Percentiles rank a stretch among this genome's conserved stretches.
Conservation (phyloP, 2,329 filamentous ascomycete species). For the Aspergillus candidus region DNA sequence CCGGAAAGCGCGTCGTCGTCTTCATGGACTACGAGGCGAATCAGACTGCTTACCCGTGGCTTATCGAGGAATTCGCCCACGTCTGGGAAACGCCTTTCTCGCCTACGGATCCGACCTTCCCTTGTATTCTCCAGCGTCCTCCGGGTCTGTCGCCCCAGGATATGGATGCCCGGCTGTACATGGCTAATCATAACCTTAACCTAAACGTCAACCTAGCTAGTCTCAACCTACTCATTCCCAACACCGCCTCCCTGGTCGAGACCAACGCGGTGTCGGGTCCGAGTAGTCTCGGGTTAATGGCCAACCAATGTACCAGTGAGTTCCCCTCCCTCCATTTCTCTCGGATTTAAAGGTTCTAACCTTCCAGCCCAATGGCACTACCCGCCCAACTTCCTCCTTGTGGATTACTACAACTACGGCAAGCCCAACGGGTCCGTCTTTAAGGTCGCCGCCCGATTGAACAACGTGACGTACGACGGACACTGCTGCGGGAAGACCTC, state of each 20-base stretch:
- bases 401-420: slow-evolving; percentile 78
- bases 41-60: slow-evolving; percentile 70
- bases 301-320: slow-evolving; percentile 55
- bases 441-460: slow-evolving; percentile 62
- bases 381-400: slow-evolving; percentile 71
- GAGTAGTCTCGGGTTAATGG: slow-evolving; percentile 61
- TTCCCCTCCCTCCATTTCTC: slow-evolving; percentile 1
- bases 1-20: slow-evolving; percentile 64
- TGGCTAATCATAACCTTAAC: slow-evolving; percentile 90
- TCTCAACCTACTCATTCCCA: slow-evolving; percentile 62
- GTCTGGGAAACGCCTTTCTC: slow-evolving; percentile 91
- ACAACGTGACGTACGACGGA: slow-evolving; percentile 63
- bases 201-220: slow-evolving; percentile 64
- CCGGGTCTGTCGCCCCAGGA: slow-evolving; percentile 54
- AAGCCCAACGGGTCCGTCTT: slow-evolving; percentile 68
- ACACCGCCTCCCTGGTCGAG: slow-evolving; percentile 60
- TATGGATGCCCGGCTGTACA: slow-evolving; percentile 61
- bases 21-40: slow-evolving; percentile 84
- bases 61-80: slow-evolving; percentile 80
- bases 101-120: slow-evolving; percentile 61
- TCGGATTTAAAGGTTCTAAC: slow-evolving; percentile 10
- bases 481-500: slow-evolving; percentile 34
- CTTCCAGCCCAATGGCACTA: slow-evolving; percentile 48
- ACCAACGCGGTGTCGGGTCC: slow-evolving; percentile 63
- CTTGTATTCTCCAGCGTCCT: slow-evolving; percentile 72